These are phyloP conservation scores for Pichia heedii DNA, from an alignment of 805 yeast genomes.

Conservation along the genomic window DNA sequence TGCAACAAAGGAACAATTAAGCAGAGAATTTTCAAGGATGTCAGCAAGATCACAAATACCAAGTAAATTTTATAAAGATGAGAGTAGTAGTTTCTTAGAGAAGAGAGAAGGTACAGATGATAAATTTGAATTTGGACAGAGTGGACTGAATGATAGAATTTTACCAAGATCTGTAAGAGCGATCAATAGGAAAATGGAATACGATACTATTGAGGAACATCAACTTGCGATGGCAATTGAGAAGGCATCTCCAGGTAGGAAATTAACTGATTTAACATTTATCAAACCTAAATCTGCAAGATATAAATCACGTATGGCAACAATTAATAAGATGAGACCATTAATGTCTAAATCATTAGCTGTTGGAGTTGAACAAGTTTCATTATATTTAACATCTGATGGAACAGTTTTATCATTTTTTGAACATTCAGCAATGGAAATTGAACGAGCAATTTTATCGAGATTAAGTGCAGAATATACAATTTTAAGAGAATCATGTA, in stretches of 20 bases:
- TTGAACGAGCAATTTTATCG: conserved; percentile 42
- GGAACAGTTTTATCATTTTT: conserved; percentile 46
- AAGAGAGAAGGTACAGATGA: too few species aligned
- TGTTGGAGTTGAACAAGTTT: conserved; percentile 49
- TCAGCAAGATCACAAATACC: background rate
- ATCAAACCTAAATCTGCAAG: conserved; percentile 9
- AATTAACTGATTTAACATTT: conserved; percentile 27
- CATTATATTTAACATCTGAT: conserved; percentile 37
- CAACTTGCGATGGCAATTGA: conserved; percentile 5
- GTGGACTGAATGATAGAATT: background rate
- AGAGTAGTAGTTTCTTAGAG: background rate
- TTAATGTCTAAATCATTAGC: conserved; percentile 32
- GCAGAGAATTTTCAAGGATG: conserved; percentile 5
- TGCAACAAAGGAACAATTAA: conserved; percentile 9
- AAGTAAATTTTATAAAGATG: background rate
- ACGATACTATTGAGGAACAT: conserved; percentile 2
- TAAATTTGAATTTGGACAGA: background rate
- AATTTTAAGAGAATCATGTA: conserved; percentile 40
- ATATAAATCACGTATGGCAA: conserved; percentile 18
- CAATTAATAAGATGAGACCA: conserved; percentile 36
- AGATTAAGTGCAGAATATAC: conserved; percentile 39
- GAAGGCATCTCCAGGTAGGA: conserved; percentile 20
- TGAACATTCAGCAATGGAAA: conserved; percentile 46
- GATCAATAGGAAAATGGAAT: background rate
- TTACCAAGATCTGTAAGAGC: conserved; percentile 1